Evolutionary conservation across 768 basidiomycete species (phyloP), one percentile per base, ranked within the genome.

Genomic region (Coprinopsis sp.): DNA sequence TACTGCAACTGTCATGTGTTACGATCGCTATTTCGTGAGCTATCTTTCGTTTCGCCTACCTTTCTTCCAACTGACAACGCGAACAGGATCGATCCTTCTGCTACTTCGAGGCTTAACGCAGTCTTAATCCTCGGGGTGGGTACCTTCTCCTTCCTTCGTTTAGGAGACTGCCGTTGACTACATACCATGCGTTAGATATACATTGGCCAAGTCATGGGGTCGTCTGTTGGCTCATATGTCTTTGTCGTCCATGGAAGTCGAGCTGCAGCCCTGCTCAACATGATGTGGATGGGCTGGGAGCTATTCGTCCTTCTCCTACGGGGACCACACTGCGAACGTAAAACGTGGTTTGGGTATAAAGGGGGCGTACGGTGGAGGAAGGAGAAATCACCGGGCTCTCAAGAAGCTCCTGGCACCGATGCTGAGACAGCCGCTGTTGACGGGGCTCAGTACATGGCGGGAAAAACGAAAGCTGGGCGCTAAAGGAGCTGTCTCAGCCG

Each of bases 151-250:
- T 6, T 18, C n/a, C n/a, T n/a, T n/a, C 21, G 13, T n/a, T n/a
- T n/a, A n/a, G n/a, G n/a, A n/a, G n/a, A n/a, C n/a, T 6, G n/a
- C 40, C 8, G 3, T 12, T 4, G 7, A 23, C 33, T 37, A 21
- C 37, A 11, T 16, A 42, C 18, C 11, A 31, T 8, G 38, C 33
- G 21, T 11, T 18, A 39, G 46, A 33, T 11, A 19, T 24, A 33
- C 63, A 73, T 87, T 19, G 90, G 90, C 0, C 88, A 91, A 67
- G 84, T 91, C 8, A 82, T 87, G 64, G 90, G 90, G 14, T 89
- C 88, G 0, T 74, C 84, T 0, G 84, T 84, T 1, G 83, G 87
- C 19, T 84, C 87, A 0, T 60, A 76, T 27, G 76, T 91, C 1
- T 92, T 88, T 65, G 72, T 83, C 21, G 53, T 68, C 11, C 66